Evolutionary conservation across 2,329 filamentous ascomycete genomes (phyloP).

Genomic region (Colletotrichum higginsianum): DNA sequence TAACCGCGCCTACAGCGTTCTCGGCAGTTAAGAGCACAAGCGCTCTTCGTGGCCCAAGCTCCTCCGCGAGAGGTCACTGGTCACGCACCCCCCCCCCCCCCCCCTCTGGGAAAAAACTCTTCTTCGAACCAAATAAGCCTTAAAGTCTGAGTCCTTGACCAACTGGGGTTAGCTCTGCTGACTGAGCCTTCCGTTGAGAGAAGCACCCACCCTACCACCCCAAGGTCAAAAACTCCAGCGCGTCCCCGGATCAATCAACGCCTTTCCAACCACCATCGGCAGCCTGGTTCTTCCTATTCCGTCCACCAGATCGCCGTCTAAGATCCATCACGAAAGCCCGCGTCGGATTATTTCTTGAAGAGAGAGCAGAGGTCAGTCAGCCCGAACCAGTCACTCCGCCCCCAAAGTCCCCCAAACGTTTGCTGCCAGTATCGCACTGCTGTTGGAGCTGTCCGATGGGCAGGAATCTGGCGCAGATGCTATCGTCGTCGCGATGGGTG

Average conservation of each 20-base stretch:
- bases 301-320: constrained; percentile 41
- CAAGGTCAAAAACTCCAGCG: constrained; percentile 42
- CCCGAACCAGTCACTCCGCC: constrained; percentile 16
- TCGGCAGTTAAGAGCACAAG: not conserved
- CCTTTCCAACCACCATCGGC: constrained; percentile 42
- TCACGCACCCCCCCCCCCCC: not conserved
- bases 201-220: constrained; percentile 2
- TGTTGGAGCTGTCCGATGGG: constrained; percentile 16
- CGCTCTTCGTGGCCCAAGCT: constrained; percentile 5
- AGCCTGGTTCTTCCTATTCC: constrained; percentile 44
- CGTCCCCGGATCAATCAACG: constrained; percentile 43
- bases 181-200: constrained; percentile 8
- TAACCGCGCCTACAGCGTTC: too few relatives aligned
- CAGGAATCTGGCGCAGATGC: constrained; percentile 5
- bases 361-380: constrained; percentile 41
- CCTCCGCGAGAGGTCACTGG: not conserved
- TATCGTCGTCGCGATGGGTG: constrained; percentile 4
- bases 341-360: constrained; percentile 31
- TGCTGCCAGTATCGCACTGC: constrained; percentile 5
- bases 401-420: constrained; percentile 15
- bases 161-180: constrained; percentile 8
- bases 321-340: constrained; percentile 42
- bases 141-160: not conserved
- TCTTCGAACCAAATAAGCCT: not conserved
- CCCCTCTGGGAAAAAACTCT: constrained; percentile 6